A percentile compares a stretch with the other conserved stretches of the same genome.
Conservation (phyloP, 139 green algal species). For the Diplosphaera chodatii region DNA sequence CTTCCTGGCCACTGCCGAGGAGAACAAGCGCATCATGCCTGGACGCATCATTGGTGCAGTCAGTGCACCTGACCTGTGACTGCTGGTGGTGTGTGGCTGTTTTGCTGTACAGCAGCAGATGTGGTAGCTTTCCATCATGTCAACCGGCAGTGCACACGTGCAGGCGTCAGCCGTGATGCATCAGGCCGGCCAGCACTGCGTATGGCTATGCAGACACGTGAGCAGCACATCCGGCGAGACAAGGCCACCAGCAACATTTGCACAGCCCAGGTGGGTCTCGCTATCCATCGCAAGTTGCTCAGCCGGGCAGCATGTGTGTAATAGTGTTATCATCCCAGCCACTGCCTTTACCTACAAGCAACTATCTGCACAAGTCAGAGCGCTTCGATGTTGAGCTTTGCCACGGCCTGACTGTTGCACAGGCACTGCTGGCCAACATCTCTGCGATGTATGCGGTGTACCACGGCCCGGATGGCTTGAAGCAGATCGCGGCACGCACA, state of each 20-base stretch:
- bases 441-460: slow-evolving; percentile 95
- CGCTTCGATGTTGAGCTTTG: no score
- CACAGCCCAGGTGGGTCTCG: slow-evolving; percentile 57
- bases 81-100: no score
- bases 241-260: slow-evolving; percentile 99
- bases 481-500: slow-evolving; percentile 77
- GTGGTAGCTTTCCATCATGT: no score
- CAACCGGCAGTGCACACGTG: no score
- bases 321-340: no score
- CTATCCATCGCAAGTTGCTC: slow-evolving; percentile 3
- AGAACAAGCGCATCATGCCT: slow-evolving; percentile 91
- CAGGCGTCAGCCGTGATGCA: slow-evolving; percentile 78
- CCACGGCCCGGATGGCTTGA: slow-evolving; percentile 93
- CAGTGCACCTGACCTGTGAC: no score
- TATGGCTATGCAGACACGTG: slow-evolving; percentile 99
- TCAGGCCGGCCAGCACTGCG: slow-evolving; percentile 82
- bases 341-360: no score
- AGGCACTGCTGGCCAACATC: slow-evolving; percentile 98
- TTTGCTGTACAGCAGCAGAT: no score
- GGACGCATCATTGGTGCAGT: slow-evolving; percentile 90
- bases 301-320: no score
- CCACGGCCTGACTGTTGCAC: no score
- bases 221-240: slow-evolving; percentile 99
- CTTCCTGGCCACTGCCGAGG: slow-evolving; percentile 91
- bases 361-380: no score